Evolutionary conservation across 1,284 basidiomycete species (phyloP).

Genomic region (Xerocomus minutiporus): DNA sequence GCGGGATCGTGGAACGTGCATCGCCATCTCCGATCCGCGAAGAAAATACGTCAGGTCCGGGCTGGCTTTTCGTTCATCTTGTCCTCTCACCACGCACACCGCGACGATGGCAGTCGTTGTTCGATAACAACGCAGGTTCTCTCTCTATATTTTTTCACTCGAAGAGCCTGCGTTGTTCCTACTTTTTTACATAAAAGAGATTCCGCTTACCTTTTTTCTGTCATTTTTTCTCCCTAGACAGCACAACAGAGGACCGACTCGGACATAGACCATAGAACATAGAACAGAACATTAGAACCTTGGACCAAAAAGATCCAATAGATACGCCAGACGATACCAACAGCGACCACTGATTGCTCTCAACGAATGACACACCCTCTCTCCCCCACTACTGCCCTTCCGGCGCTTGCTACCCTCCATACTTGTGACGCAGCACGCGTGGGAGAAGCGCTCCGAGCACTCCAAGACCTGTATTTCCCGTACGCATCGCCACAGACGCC

Average conservation of each 20-base stretch:
- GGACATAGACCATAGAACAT: not conserved
- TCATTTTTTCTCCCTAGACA: constrained; percentile 1
- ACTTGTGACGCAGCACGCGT: constrained; percentile 27
- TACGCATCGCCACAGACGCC: constrained; percentile 2
- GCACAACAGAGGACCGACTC: not conserved
- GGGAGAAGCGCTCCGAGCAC: constrained; percentile 35
- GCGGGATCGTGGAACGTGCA: constrained; percentile 10
- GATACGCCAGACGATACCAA: constrained; percentile 13
- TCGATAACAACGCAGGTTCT: constrained; percentile 32
- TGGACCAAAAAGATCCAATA: constrained; percentile 18
- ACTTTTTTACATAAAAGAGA: not conserved
- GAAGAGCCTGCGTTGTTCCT: constrained; percentile 18
- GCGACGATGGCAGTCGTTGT: constrained; percentile 35
- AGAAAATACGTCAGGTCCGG: not conserved
- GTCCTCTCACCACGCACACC: not conserved
- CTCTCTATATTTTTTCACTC: not conserved
- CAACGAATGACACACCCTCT: constrained; percentile 13
- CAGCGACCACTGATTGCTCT: not conserved
- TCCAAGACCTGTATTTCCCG: constrained; percentile 45
- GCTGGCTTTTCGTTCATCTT: not conserved
- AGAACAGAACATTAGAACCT: constrained; percentile 18
- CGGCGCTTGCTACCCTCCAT: constrained; percentile 42
- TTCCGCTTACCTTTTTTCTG: not conserved
- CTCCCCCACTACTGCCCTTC: constrained; percentile 45
- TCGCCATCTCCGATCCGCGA: constrained; percentile 14